phyloP scores from a whole-genome alignment of 257 asterid species.

The Fraxinus anomala region DNA sequence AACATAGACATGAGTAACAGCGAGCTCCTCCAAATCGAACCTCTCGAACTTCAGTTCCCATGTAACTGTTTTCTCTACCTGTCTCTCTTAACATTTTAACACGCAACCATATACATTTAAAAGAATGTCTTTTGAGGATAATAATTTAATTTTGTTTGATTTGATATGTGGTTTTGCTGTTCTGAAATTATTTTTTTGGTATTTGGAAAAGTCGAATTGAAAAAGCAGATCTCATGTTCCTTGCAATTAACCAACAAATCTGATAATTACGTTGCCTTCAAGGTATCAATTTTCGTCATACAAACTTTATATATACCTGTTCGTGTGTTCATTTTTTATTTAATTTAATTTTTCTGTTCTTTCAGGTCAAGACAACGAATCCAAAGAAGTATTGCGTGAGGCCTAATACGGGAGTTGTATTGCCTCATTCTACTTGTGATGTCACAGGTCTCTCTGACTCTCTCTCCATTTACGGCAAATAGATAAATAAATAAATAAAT shows the following conservation, averaged over 20 bases:
- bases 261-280: slow-evolving; percentile 67
- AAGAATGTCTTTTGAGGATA: slow-evolving; percentile 18
- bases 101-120: slow-evolving; percentile 6
- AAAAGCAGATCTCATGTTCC: slow-evolving; percentile 86
- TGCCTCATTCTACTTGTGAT: slow-evolving; percentile 55
- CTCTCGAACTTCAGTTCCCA: slow-evolving; percentile 74
- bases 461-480: not conserved
- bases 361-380: slow-evolving; percentile 72
- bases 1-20: slow-evolving; percentile 39
- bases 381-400: slow-evolving; percentile 75
- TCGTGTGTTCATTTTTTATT: not conserved
- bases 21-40: slow-evolving; percentile 74
- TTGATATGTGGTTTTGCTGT: slow-evolving; percentile 36
- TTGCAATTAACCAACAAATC: slow-evolving; percentile 67
- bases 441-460: slow-evolving; percentile 42
- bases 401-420: slow-evolving; percentile 68
- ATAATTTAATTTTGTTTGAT: slow-evolving; percentile 19
- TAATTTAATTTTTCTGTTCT: slow-evolving; percentile 12
- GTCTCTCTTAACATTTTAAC: not conserved
- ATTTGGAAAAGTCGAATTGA: slow-evolving; percentile 61
- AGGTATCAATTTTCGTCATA: slow-evolving; percentile 45
- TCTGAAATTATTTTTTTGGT: slow-evolving; percentile 21
- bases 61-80: slow-evolving; percentile 36
- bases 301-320: not conserved
- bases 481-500: no score